Base-by-base conservation (phyloP, 2,329 filamentous ascomycete genomes). In the Aspergillus neotritici region DNA sequence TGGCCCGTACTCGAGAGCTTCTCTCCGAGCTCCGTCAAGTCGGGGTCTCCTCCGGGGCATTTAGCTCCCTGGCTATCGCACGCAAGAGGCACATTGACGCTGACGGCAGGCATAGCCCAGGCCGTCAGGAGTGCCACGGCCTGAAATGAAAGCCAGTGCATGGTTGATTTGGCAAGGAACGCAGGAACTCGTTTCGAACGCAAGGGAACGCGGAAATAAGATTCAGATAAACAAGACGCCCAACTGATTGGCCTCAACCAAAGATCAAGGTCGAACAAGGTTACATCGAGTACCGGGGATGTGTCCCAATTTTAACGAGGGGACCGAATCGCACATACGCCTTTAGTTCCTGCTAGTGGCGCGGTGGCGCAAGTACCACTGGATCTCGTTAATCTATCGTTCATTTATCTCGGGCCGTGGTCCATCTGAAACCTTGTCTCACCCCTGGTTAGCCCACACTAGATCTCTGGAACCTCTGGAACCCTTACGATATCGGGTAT, bases 1-100 rank as follows among this genome's bases (percentile, higher is more conserved):
- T 71, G 60, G 12, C 72, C 69, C 2, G 45, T 44, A 10, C 47
- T 34, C 1, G 73, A 76, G n/a, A 63, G 57, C 28, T 49, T 55
- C 9, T 33, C 39, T 12, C 32, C 50, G 9, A 63, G 47, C 2
- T 44, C 44, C 32, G 46, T 43, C 37, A 57, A 37, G 31, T 55
- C 46, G 33, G 34, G 33, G 37, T 49, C 51, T 31, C 49, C 42
- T 21, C 40, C 35, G 8, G 51, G 42, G 30, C 45, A 50, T 34
- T 21, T 31, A 31, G 46, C 44, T 10, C 35, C 13, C 21, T 35
- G 25, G 13, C 36, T 34, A 44, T 34, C 21, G 14, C 37, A 21
- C 21, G 29, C 38, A 13, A 31, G 29, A n/a, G 46, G 38, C 17
- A 41, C 8, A 14, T 11, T 43, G 15, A 46, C 33, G 39, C 48